Percentiles rank a stretch among this genome's conserved stretches.
phyloP scores from a whole-genome alignment of 768 basidiomycete genomes.

The Daedaleopsis nitida region DNA sequence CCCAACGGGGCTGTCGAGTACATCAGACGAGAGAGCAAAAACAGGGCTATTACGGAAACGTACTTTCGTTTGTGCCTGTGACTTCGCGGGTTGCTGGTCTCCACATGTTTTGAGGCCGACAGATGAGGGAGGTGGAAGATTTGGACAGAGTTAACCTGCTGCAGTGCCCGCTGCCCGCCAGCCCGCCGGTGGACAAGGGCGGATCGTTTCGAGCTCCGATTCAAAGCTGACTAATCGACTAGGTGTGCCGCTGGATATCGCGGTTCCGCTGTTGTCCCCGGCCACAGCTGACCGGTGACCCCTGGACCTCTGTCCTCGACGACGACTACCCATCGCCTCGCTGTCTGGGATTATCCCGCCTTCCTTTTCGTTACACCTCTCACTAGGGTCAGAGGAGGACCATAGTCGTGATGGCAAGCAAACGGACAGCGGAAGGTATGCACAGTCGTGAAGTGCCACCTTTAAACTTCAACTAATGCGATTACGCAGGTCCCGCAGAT shows the following conservation, averaged over 20 bases:
- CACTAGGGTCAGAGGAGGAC: not conserved
- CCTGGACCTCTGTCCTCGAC: no score
- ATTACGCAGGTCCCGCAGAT: conserved; percentile 22
- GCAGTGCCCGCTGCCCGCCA: not conserved
- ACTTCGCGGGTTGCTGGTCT: conserved; percentile 87
- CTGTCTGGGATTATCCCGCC: no score
- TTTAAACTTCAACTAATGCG: not conserved
- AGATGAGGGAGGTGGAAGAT: conserved; percentile 12
- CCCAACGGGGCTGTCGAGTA: conserved; percentile 67
- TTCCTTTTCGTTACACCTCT: no score
- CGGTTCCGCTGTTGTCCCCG: not conserved
- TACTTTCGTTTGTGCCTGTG: conserved; percentile 91
- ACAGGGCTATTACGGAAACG: conserved; percentile 27
- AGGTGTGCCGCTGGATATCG: not conserved
- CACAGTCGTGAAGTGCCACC: not conserved
- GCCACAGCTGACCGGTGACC: no score
- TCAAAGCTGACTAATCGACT: conserved; percentile 23
- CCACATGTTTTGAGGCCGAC: conserved; percentile 59
- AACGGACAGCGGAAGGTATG: conserved; percentile 35
- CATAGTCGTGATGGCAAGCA: conserved; percentile 16
- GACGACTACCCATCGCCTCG: no score
- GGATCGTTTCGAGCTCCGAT: conserved; percentile 18
- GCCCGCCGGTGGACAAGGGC: conserved; percentile 8
- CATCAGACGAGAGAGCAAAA: conserved; percentile 16
- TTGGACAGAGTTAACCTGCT: conserved; percentile 2